Base-by-base conservation (phyloP, 2,329 filamentous ascomycete genomes). In the Daldinia sp. region DNA sequence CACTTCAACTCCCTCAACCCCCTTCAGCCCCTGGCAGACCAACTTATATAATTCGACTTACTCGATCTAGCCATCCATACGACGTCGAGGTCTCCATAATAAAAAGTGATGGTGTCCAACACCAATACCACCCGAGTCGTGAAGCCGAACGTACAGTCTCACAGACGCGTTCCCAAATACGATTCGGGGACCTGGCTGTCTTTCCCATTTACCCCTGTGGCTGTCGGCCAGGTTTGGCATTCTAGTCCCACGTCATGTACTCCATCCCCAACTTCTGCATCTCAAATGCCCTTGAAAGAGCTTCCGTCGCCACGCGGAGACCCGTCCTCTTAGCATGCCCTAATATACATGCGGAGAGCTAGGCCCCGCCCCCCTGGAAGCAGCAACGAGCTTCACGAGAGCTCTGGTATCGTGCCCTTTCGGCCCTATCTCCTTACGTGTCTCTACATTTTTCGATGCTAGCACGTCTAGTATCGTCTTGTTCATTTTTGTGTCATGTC, bases 291-390 rank as follows among this genome's bases (percentile, higher is more conserved):
- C 49, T 50, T 60, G 48, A 54, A n/a, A 29, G 45, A 47, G 56
- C 51, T n/a, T 55, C 48, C 47, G 54, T 54, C 43, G 55, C 58
- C 61, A 62, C 58, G 61, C 55, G 58, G 64, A 58, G 49, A 58
- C 25, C 37, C n/a, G 8, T 37, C 23, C 43, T n/a, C 50, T 61
- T 65, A 67, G 53, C 62, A 56, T 62, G 58, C 45, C 39, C 62
- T 61, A 63, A 66, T 68, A 61, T 63, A 61, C 15, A 5, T 59
- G 55, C 71, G 70, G 71, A 71, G 65, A 61, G 55, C 66, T 56
- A 71, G 55, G 54, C 61, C 68, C 71, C 70, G 68, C 54, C 60
- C 64, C 64, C 68, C 67, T 67, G 55, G 60, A 71, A 68, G 47
- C 30, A 69, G 64, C 63, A 58, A 65, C 37, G 37, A 61, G 32